Evolutionary conservation across 306 rosid species (phyloP), one percentile per base, ranked within the genome.

Genomic region (Clitoria ternatea): DNA sequence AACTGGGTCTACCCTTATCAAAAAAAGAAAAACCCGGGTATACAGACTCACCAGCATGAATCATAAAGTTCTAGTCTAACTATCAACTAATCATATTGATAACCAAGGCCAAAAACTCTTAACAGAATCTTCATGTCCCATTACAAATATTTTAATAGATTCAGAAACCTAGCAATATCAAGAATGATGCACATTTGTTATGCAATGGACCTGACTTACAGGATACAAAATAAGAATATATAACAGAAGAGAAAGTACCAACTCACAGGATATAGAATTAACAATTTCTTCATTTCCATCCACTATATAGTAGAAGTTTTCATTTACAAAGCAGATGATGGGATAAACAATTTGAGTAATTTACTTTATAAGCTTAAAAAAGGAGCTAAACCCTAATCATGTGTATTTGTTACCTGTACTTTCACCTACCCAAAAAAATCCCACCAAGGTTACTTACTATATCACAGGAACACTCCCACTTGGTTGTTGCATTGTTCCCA

Each of bases 401-500:
- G 48, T 20, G 84, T 87, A 80, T 80, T 30, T 69, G 84, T 71
- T 81, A 86, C 77, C 88, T 81, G 80, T 85, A 85, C 76, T 79
- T 73, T 63, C 74, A 74, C 79, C 79, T 72, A 73, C 62, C 77
- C 78, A 88, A 85, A 84, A 81, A 80, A 81, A 29, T 66, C 72
- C 79, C 64, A 61, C 74, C 67, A 37, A 47, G 65, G 62, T 43
- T 79, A 59, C 87, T 43, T 79, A 59, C 87, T 90, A 90, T 79
- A 81, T 75, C 59, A 90, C 98, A 69, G 88, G 92, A 79, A 90
- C 90, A 54, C 89, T 77, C 59, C 90, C 93, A 50, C 83, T 88
- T 79, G 86, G 84, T 78, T 86, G 93, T 66, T 88, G 97, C 75
- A 84, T 76, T 67, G 88, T 66, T 64, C 84, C 85, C 78, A 90